phyloP scores from a whole-genome alignment of 2,329 filamentous ascomycete species.

The Fusarium algeriense region DNA sequence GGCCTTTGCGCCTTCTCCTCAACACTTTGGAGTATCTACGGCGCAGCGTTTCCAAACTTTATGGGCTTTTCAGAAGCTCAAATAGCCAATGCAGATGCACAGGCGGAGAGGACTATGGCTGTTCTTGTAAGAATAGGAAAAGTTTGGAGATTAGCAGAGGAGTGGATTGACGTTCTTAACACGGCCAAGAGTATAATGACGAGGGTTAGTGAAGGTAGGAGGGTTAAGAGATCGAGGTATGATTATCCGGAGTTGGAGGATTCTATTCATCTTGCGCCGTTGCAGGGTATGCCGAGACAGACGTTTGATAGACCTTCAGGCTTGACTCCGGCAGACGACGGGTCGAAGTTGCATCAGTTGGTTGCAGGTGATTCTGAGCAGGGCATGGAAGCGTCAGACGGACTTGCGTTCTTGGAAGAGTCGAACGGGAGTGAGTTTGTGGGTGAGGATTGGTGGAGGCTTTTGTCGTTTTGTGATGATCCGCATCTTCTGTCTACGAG shows the following conservation, averaged over 20 bases:
- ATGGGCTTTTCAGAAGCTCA: constrained; percentile 31
- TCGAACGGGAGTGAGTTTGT: constrained; percentile 19
- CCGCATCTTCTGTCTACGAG: constrained; percentile 43
- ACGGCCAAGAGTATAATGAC: constrained; percentile 39
- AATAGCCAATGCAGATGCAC: constrained; percentile 16
- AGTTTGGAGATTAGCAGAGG: constrained; percentile 41
- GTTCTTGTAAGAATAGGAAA: constrained; percentile 31
- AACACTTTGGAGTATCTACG: constrained; percentile 35
- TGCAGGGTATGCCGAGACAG: constrained; percentile 44
- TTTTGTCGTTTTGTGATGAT: constrained; percentile 44
- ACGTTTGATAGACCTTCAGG: constrained; percentile 6
- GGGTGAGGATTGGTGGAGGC: constrained; percentile 43
- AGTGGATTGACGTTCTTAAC: constrained; percentile 44
- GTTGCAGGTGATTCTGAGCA: neutral
- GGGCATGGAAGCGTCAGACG: accelerated
- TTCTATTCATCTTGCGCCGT: constrained; percentile 38
- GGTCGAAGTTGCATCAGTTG: constrained; percentile 8
- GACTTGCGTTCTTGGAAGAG: neutral
- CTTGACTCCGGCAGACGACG: neutral
- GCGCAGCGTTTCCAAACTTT: constrained; percentile 37
- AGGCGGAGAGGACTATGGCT: constrained; percentile 30
- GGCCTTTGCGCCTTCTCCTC: constrained; percentile 41
- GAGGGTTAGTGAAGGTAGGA: constrained; percentile 8
- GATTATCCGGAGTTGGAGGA: constrained; percentile 46
- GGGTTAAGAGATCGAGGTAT: constrained; percentile 39